These are phyloP conservation scores for Boletus rufocinnamomeus DNA, from an alignment of 768 basidiomycete genomes.

Conservation along the genomic window DNA sequence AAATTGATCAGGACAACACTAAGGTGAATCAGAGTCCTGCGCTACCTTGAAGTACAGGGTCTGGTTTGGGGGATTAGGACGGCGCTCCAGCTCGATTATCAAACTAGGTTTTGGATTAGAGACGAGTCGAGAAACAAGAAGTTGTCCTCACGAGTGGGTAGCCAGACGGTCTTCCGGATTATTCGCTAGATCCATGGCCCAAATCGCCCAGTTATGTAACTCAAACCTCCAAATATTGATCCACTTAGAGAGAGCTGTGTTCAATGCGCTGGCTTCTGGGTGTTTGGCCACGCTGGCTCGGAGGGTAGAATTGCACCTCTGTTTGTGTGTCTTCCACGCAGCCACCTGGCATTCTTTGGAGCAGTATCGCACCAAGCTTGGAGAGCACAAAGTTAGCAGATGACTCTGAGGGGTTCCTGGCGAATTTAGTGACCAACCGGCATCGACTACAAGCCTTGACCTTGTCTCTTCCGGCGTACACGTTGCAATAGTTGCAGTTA, in stretches of 20 bases:
- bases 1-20: neutral
- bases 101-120: constrained; percentile 17
- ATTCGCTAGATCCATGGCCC: constrained; percentile 33
- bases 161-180: constrained; percentile 27
- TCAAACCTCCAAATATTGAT: constrained; percentile 27
- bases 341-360: constrained; percentile 32
- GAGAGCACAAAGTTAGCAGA: neutral
- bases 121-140: neutral
- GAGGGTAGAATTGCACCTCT: constrained; percentile 14
- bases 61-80: constrained; percentile 15
- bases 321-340: constrained; percentile 34
- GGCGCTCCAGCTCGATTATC: constrained; percentile 26
- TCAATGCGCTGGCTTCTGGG: constrained; percentile 17
- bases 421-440: constrained; percentile 16
- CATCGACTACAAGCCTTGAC: constrained; percentile 28
- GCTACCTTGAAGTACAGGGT: constrained; percentile 26
- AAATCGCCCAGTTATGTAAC: constrained; percentile 19
- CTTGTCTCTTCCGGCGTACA: constrained; percentile 26
- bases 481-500: constrained; percentile 27
- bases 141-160: constrained; percentile 23
- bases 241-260: constrained; percentile 30
- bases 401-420: neutral
- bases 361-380: constrained; percentile 34
- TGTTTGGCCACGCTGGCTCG: constrained; percentile 17
- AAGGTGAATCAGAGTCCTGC: neutral